Conservation (phyloP, 2,329 filamentous ascomycete genomes). For the Thielaviopsis musarum region DNA sequence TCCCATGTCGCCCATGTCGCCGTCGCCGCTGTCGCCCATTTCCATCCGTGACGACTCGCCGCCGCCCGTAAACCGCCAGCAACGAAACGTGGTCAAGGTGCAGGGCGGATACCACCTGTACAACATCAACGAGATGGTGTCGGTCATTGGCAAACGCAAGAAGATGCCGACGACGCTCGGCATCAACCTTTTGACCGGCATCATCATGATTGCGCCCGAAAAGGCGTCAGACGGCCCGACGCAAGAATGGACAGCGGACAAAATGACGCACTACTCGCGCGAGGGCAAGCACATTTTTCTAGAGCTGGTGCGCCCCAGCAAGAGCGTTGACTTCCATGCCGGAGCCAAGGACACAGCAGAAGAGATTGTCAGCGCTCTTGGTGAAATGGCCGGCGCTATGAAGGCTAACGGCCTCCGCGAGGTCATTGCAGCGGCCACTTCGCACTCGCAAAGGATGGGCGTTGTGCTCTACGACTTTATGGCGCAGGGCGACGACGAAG, state of each 20-base stretch:
- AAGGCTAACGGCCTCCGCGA: constrained; percentile 72
- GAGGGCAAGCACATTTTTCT: constrained; percentile 97
- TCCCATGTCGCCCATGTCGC: constrained; percentile 6
- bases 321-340: constrained; percentile 91
- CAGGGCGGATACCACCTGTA: constrained; percentile 71
- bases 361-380: constrained; percentile 76
- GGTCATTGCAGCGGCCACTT: constrained; percentile 64
- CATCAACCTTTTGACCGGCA: constrained; percentile 76
- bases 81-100: constrained; percentile 16
- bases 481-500: constrained; percentile 92
- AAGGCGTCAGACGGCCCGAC: constrained; percentile 66
- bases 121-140: constrained; percentile 94
- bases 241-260: constrained; percentile 87
- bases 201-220: constrained; percentile 82
- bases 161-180: constrained; percentile 96
- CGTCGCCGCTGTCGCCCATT: constrained; percentile 6
- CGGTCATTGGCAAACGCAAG: constrained; percentile 91
- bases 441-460: constrained; percentile 59
- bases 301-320: constrained; percentile 80
- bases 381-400: constrained; percentile 74
- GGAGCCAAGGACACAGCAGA: constrained; percentile 92
- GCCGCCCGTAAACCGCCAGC: constrained; percentile 31
- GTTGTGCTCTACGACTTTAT: constrained; percentile 87
- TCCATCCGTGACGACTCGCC: constrained; percentile 29
- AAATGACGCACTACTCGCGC: constrained; percentile 91